Percentiles rank a stretch among this genome's conserved stretches.
These are phyloP conservation scores for Penicillium sp. DNA, from an alignment of 2,329 filamentous ascomycete genomes.

Conservation along the genomic window DNA sequence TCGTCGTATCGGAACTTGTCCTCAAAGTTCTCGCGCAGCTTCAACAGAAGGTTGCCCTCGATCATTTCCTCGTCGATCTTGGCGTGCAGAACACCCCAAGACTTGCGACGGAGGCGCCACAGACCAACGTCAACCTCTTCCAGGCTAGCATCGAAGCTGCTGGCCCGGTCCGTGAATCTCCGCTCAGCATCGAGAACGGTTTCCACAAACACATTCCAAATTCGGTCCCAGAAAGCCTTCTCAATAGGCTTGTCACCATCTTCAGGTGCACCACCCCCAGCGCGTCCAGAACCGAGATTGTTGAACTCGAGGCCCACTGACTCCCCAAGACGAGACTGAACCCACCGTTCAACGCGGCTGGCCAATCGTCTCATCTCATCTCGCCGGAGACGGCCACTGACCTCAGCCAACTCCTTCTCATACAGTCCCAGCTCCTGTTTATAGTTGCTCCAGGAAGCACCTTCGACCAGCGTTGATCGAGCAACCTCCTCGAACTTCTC, in stretches of 20 bases:
- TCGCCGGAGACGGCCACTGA: slow-evolving; percentile 79
- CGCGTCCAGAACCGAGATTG: slow-evolving; percentile 85
- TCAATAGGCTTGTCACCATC: slow-evolving; percentile 73
- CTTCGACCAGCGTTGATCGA: slow-evolving; percentile 71
- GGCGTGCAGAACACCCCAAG: slow-evolving; percentile 84
- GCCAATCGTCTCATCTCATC: slow-evolving; percentile 96
- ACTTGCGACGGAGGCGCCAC: slow-evolving; percentile 91
- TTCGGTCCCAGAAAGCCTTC: slow-evolving; percentile 91
- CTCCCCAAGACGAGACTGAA: slow-evolving; percentile 82
- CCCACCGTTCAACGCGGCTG: slow-evolving; percentile 89
- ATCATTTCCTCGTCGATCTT: slow-evolving; percentile 97
- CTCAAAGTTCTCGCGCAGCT: slow-evolving; percentile 97
- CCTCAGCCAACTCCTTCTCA: slow-evolving; percentile 87
- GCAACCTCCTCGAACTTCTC: slow-evolving; percentile 76
- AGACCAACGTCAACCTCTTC: slow-evolving; percentile 91
- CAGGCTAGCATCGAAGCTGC: slow-evolving; percentile 87
- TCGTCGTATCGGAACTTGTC: slow-evolving; percentile 99
- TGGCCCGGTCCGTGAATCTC: slow-evolving; percentile 83
- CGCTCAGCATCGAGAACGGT: slow-evolving; percentile 83
- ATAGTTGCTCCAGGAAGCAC: slow-evolving; percentile 85
- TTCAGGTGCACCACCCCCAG: slow-evolving; percentile 78
- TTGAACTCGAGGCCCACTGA: slow-evolving; percentile 93
- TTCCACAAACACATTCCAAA: slow-evolving; percentile 83
- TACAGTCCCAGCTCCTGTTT: slow-evolving; percentile 77
- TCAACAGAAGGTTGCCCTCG: slow-evolving; percentile 93